Evolutionary conservation across 2,329 filamentous ascomycete genomes (phyloP).

Genomic region (Exophiala bonariae): DNA sequence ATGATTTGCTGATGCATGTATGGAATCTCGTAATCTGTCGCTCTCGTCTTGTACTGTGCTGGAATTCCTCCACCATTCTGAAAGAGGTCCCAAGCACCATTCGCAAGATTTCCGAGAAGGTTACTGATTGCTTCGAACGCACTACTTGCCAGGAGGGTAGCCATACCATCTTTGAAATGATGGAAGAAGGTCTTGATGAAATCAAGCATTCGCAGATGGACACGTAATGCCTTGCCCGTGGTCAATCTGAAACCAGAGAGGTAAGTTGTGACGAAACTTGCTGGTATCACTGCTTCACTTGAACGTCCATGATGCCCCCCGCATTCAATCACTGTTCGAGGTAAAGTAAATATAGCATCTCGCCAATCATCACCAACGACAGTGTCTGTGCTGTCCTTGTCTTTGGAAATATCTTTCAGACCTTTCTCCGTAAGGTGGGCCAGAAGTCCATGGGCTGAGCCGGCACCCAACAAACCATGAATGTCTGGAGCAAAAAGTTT

Average conservation of each 20-base stretch:
- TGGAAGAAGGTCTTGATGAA: conserved; percentile 90
- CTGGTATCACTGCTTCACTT: conserved; percentile 74
- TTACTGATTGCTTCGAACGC: conserved; percentile 91
- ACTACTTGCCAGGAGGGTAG: conserved; percentile 75
- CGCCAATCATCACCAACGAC: conserved; percentile 84
- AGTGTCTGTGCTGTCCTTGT: conserved; percentile 58
- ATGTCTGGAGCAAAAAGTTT: conserved; percentile 77
- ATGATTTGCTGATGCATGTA: conserved; percentile 92
- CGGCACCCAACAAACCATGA: conserved; percentile 85
- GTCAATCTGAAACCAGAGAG: conserved; percentile 84
- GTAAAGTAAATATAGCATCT: conserved; percentile 82
- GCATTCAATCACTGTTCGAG: conserved; percentile 63
- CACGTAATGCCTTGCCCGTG: conserved; percentile 76
- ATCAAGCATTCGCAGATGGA: conserved; percentile 78
- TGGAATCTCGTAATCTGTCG: conserved; percentile 90
- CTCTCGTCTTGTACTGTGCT: conserved; percentile 69
- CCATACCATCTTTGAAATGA: conserved; percentile 79
- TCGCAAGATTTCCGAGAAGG: conserved; percentile 76
- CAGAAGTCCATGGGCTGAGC: conserved; percentile 92
- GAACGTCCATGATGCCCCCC: conserved; percentile 51
- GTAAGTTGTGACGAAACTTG: conserved; percentile 84
- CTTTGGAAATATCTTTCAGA: conserved; percentile 73
- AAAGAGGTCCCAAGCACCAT: conserved; percentile 66
- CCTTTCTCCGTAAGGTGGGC: conserved; percentile 91
- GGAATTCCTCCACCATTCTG: conserved; percentile 71